Evolutionary conservation across 192 early-diverging fungal species (phyloP).

Genomic region (Lobulomyces angularis): DNA sequence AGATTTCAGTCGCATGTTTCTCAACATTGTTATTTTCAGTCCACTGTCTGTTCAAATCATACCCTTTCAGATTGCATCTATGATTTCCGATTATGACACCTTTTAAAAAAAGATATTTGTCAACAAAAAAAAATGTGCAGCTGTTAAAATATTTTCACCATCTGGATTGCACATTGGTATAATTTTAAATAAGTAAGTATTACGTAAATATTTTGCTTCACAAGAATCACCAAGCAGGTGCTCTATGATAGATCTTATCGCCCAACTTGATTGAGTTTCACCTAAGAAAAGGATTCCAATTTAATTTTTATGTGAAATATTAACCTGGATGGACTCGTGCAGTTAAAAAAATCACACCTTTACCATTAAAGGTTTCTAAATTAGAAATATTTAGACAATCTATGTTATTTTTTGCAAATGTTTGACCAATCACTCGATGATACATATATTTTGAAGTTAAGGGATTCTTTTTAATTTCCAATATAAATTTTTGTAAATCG

Average conservation of each 20-base stretch:
- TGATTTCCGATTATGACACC: constrained; percentile 8
- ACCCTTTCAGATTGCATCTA: constrained; percentile 30
- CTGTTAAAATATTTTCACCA: constrained; percentile 11
- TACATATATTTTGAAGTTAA: constrained; percentile 6
- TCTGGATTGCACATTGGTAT: constrained; percentile 34
- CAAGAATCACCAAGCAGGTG: constrained; percentile 8
- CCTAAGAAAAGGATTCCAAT: too few relatives aligned
- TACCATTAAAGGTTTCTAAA: constrained; percentile 14
- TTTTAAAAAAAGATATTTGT: background rate
- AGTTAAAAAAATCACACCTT: constrained; percentile 18
- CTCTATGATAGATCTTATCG: too few relatives aligned
- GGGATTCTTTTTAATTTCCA: constrained; percentile 11
- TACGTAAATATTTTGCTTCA: constrained; percentile 14
- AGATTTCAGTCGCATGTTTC: constrained; percentile 16
- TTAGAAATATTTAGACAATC: constrained; percentile 17
- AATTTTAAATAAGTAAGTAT: constrained; percentile 26
- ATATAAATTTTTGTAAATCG: constrained; percentile 16
- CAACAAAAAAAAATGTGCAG: constrained; percentile 8
- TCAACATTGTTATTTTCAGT: background rate
- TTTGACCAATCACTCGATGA: constrained; percentile 23
- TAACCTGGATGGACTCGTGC: constrained; percentile 31
- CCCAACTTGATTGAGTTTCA: too few relatives aligned
- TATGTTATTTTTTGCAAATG: constrained; percentile 21
- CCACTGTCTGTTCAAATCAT: constrained; percentile 32
- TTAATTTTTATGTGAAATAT: too few relatives aligned